Evolutionary conservation across 139 green algal genomes (phyloP).

Genomic region (Picochlorum sp.): DNA sequence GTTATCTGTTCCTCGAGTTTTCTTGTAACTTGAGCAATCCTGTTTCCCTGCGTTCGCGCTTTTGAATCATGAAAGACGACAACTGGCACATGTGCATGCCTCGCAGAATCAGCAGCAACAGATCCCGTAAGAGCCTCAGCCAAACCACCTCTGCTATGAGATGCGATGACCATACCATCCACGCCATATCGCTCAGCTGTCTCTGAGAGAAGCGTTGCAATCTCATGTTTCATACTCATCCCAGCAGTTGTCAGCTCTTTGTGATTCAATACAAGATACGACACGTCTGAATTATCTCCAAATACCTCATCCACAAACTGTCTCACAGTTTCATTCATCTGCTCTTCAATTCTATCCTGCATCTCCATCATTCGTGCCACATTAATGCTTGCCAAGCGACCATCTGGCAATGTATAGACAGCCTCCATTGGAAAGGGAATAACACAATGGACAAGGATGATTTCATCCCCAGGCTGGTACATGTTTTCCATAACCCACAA

Average conservation of each 20-base stretch:
- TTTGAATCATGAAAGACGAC: slow-evolving; percentile 15
- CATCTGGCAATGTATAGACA: slow-evolving; percentile 20
- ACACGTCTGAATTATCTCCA: background rate
- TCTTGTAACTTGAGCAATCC: too few species aligned
- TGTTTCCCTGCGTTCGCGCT: background rate
- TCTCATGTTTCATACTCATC: slow-evolving; percentile 9
- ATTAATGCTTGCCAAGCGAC: slow-evolving; percentile 17
- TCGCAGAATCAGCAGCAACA: slow-evolving; percentile 20
- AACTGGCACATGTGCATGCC: slow-evolving; percentile 13
- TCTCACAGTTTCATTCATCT: slow-evolving; percentile 1
- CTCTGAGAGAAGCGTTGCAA: slow-evolving; percentile 14
- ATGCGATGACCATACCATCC: background rate
- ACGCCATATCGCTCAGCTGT: slow-evolving; percentile 9
- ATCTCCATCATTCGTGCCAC: slow-evolving; percentile 15
- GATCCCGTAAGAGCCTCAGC: slow-evolving; percentile 17
- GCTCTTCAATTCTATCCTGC: slow-evolving; percentile 18
- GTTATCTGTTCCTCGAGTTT: too few species aligned
- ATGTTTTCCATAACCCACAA: slow-evolving; percentile 10
- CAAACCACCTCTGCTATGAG: slow-evolving; percentile 12
- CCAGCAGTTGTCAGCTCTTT: background rate
- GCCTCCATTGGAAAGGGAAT: slow-evolving; percentile 5
- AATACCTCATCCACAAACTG: background rate
- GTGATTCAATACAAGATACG: slow-evolving; percentile 13
- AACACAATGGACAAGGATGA: slow-evolving; percentile 20
- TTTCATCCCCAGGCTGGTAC: slow-evolving; percentile 10